Conservation (phyloP, 2,329 filamentous ascomycete genomes). For the Orbilia blumenaviensis region DNA sequence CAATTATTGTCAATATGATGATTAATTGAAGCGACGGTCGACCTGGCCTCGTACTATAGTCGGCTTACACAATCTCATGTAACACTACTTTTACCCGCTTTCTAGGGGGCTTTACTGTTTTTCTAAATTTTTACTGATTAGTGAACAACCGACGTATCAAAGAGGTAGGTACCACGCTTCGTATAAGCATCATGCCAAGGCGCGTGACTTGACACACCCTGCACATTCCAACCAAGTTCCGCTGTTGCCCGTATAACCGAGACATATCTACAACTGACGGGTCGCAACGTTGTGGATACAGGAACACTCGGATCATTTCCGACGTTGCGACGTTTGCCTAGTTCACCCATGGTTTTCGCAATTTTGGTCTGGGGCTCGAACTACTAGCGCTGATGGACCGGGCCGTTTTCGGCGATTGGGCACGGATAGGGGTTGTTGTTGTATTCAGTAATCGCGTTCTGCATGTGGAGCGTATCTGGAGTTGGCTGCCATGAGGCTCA, state of each 20-base stretch:
- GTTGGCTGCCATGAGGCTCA: not conserved
- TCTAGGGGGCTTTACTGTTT: not conserved
- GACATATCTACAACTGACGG: not conserved
- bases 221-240: not conserved
- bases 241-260: not conserved
- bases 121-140: not conserved
- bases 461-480: not conserved
- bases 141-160: not conserved
- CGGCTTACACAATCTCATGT: not conserved
- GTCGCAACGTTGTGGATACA: not conserved
- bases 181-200: slow-evolving; percentile 3
- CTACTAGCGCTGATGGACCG: not conserved
- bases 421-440: not conserved
- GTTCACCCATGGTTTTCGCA: slow-evolving; percentile 1
- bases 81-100: not conserved
- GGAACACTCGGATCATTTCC: not conserved
- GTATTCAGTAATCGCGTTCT: not conserved
- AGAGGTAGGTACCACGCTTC: slow-evolving; percentile 4
- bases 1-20: not conserved
- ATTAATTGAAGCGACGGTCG: not conserved
- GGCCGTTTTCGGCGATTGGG: not conserved
- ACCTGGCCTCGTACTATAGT: not conserved
- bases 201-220: not conserved
- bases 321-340: not conserved
- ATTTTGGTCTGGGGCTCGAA: not conserved